Base-by-base conservation (phyloP, 1,284 basidiomycete species). In the Ganoderma meredithae region DNA sequence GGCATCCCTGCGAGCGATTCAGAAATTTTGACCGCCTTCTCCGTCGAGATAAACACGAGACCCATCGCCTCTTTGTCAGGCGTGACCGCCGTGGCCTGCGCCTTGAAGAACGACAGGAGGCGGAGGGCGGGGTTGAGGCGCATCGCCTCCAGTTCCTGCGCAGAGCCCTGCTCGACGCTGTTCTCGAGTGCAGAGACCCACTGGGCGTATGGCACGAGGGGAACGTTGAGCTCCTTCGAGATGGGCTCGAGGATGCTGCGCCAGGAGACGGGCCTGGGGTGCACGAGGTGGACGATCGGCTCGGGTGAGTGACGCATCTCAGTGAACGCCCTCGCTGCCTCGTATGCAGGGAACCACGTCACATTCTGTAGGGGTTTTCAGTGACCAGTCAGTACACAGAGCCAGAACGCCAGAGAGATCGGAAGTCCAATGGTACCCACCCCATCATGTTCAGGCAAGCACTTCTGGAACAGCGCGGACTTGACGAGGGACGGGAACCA, bases 401-500 rank as follows among this genome's bases (percentile, higher is more conserved):
- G 33, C 6, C 5, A 47, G 5, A 9, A 36, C 36, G 36, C 36
- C 2, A 19, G 2, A 19, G 9, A 8, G 43, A 19, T n/a, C n/a
- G 44, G n/a, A 44, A 44, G 2, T n/a, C 10, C 8, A 31, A 36
- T 36, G 12, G 7, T n/a, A 58, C 55, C 1, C 19, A 58, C 77
- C 27, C 72, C 68, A 27, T 72, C 60, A n/a, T 72, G 66, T 25
- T 70, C 69, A 1, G 80, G 80, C 8, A 83, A 65, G 10, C 64
- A 75, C 1, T 74, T 71, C 9, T 81, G 71, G 15, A 74, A 70
- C 1, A 76, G 52, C 27, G 76, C 76, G 0, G 79, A 79, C 65
- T 81, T 78, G 43, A 85, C 76, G 2, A 85, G 75, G 53, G 79
- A 76, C 1, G 84, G 84, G 9, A 85, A 74, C 84, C 84, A 86